phyloP scores from a whole-genome alignment of 495 filamentous ascomycete species.

The Staphylotrichum tortipilum region DNA sequence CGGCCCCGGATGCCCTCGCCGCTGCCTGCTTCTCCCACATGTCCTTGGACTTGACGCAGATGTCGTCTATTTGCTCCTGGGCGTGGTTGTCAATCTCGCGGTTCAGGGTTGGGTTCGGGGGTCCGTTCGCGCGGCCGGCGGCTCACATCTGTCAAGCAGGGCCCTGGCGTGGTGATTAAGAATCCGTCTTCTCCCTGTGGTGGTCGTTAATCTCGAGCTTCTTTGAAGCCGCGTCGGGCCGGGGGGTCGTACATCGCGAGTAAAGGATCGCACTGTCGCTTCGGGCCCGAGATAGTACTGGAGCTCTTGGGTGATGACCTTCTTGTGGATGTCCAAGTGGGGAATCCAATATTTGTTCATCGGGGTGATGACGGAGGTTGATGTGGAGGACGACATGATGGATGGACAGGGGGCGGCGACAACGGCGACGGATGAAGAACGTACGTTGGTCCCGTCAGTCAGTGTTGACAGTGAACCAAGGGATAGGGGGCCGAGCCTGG shows the following conservation, averaged over 20 bases:
- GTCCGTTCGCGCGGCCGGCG: background rate
- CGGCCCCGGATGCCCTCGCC: conserved; percentile 36
- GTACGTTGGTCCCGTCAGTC: too few species aligned
- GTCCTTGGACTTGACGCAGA: conserved; percentile 47
- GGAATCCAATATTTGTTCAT: conserved; percentile 52
- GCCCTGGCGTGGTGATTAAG: conserved; percentile 46
- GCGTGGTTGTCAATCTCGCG: conserved; percentile 25
- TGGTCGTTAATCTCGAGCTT: conserved; percentile 22
- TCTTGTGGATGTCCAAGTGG: conserved; percentile 48
- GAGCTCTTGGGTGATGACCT: conserved; percentile 48
- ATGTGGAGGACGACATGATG: conserved; percentile 38
- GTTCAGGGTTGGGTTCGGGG: conserved; percentile 1
- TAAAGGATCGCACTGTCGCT: conserved; percentile 46
- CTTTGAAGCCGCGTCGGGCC: conserved; percentile 6
- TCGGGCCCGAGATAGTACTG: conserved; percentile 48
- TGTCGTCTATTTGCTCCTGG: conserved; percentile 52
- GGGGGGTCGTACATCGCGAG: conserved; percentile 35
- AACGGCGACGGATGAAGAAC: too few species aligned
- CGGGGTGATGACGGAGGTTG: conserved; percentile 22
- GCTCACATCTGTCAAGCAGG: conserved; percentile 48
- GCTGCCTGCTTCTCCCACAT: conserved; percentile 51
- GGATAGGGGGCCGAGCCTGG: conserved; percentile 5
- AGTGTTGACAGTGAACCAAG: too few species aligned
- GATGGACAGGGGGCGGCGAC: background rate
- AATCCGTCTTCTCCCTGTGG: conserved; percentile 48